Conservation (phyloP, 306 rosid species). For the Crotalaria pallida region DNA sequence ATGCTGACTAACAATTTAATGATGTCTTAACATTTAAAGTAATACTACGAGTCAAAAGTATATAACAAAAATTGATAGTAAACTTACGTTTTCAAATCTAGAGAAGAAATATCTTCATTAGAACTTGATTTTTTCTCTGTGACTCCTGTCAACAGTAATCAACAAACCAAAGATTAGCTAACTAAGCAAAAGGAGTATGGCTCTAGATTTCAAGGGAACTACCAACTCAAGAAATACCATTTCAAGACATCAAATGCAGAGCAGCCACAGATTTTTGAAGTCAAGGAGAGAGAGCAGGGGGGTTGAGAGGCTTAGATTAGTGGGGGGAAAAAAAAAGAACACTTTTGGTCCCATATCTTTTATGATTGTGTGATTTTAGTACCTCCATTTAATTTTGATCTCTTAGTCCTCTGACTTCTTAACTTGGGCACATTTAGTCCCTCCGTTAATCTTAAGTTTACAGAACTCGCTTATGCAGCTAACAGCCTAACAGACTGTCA, state of each 20-base stretch:
- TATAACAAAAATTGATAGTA: background rate
- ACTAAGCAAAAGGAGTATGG: background rate
- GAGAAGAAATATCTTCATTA: conserved; percentile 56
- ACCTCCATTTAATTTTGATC: too few species aligned
- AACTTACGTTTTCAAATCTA: conserved; percentile 81
- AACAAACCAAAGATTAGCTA: conserved; percentile 13
- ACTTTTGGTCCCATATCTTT: too few species aligned
- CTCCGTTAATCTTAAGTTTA: too few species aligned
- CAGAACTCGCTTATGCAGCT: too few species aligned
- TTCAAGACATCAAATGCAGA: background rate
- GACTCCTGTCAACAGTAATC: conserved; percentile 42
- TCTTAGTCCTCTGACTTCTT: too few species aligned
- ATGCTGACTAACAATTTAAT: background rate
- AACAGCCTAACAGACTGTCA: too few species aligned
- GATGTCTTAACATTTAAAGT: background rate
- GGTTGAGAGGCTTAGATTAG: background rate
- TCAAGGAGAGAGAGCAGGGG: background rate
- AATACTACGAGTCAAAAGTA: background rate
- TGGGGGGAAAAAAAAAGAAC: too few species aligned
- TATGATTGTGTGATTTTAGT: too few species aligned
- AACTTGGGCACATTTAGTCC: too few species aligned
- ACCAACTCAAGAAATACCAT: background rate
- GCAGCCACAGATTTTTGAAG: background rate
- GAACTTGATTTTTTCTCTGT: conserved; percentile 52
- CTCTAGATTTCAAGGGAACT: conserved; percentile 9